Percentiles rank a stretch among this genome's conserved stretches.
Conservation (phyloP, 345 rosid genomes). For the Bruguiera parviflora region DNA sequence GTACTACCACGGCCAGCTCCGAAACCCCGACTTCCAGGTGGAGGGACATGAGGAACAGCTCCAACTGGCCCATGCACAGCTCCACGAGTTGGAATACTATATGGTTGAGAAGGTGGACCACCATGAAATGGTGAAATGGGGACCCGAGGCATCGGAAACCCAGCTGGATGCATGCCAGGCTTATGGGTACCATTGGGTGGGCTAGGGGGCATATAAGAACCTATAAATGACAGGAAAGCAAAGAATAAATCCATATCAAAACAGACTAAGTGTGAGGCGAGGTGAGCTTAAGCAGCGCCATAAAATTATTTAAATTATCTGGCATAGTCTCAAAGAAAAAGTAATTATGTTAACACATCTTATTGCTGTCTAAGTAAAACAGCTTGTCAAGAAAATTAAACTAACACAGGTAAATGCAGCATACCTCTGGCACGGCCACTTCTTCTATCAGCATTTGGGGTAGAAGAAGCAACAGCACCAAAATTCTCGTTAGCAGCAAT, state of each 20-base stretch:
- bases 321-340: not conserved
- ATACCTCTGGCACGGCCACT: conserved; percentile 79
- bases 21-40: conserved; percentile 81
- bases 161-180: conserved; percentile 87
- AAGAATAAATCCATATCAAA: not conserved
- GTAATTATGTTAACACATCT: not conserved
- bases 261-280: not conserved
- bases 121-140: conserved; percentile 82
- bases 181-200: conserved; percentile 88
- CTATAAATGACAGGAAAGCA: conserved; percentile 32
- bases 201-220: conserved; percentile 71
- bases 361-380: not conserved
- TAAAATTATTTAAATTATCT: no score
- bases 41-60: conserved; percentile 82
- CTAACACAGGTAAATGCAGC: not conserved
- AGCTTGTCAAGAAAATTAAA: not conserved
- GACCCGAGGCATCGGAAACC: conserved; percentile 77
- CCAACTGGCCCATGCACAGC: conserved; percentile 92
- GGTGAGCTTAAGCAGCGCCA: not conserved
- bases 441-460: conserved; percentile 76
- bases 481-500: conserved; percentile 67
- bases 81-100: conserved; percentile 91
- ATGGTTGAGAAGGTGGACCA: conserved; percentile 85
- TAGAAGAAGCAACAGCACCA: conserved; percentile 51
- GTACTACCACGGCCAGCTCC: conserved; percentile 86